Evolutionary conservation across 163 green algal genomes (phyloP).

Genomic region (Coccomyxa subellipsoidea): DNA sequence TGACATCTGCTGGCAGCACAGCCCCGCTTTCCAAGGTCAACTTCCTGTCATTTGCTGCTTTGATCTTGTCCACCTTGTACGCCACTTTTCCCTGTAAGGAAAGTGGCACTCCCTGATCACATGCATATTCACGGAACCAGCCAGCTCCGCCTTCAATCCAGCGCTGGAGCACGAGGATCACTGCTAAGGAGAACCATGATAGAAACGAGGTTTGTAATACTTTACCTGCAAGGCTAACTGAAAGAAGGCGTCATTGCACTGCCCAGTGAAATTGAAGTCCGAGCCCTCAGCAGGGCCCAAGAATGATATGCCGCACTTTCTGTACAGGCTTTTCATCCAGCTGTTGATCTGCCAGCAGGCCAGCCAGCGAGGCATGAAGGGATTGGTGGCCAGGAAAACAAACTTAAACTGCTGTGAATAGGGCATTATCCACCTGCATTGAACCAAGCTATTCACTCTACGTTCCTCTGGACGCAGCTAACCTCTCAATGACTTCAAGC

Average conservation of each 20-base stretch:
- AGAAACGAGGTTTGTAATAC: no score
- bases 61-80: slow-evolving; percentile 21
- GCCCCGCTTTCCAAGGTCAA: slow-evolving; percentile 14
- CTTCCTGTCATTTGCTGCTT: neutral
- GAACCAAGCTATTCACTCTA: no score
- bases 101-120: no score
- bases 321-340: neutral
- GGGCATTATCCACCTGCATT: slow-evolving; percentile 29
- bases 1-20: slow-evolving; percentile 14
- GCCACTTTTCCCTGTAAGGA: slow-evolving; percentile 8
- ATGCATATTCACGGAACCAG: no score
- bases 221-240: slow-evolving; percentile 13
- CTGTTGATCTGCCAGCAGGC: slow-evolving; percentile 18
- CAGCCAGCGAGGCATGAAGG: slow-evolving; percentile 21
- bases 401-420: slow-evolving; percentile 35
- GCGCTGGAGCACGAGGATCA: no score
- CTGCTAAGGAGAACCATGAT: no score
- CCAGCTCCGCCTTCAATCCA: no score
- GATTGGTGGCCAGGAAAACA: slow-evolving; percentile 13
- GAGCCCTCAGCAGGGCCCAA: neutral
- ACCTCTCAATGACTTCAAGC: no score
- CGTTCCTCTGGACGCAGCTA: no score
- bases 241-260: slow-evolving; percentile 42
- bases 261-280: slow-evolving; percentile 21
- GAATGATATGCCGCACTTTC: neutral